Percentiles rank a stretch among this genome's conserved stretches.
Conservation (phyloP, 73 alveolate genomes). For the Paramecium sexaurelia region DNA sequence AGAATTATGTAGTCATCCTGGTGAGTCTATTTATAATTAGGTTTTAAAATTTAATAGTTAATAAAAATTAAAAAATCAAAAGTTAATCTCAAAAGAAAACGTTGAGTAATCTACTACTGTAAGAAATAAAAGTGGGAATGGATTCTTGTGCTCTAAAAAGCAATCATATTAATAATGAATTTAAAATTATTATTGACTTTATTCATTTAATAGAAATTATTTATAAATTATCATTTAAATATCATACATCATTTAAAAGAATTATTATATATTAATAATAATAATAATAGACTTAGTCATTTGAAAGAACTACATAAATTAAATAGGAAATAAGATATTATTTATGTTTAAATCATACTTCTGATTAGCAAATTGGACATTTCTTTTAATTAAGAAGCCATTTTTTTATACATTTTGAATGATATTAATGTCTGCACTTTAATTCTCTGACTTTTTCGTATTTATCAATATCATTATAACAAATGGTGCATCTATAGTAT, state of each 20-base stretch:
- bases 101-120: neutral
- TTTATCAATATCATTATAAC: constrained; percentile 31
- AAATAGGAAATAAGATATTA: neutral
- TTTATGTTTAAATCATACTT: constrained; percentile 42
- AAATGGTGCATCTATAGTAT: constrained; percentile 59
- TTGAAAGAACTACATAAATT: neutral
- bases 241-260: neutral
- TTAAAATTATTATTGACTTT: neutral
- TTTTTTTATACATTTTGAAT: constrained; percentile 51
- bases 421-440: constrained; percentile 60
- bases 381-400: constrained; percentile 61
- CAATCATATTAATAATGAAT: neutral
- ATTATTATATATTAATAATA: neutral
- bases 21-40: constrained; percentile 40
- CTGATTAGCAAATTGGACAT: constrained; percentile 65
- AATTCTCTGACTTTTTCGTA: constrained; percentile 1
- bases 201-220: neutral
- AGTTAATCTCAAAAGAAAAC: neutral
- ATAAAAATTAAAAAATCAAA: neutral
- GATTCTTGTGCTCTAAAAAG: neutral
- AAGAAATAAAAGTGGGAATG: neutral
- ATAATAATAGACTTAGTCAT: constrained; percentile 10
- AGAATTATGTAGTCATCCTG: constrained; percentile 53
- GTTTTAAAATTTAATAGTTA: constrained; percentile 19
- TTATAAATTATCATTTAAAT: neutral